Evolutionary conservation across 2,329 filamentous ascomycete species (phyloP).

Genomic region (Colletotrichum lentis): DNA sequence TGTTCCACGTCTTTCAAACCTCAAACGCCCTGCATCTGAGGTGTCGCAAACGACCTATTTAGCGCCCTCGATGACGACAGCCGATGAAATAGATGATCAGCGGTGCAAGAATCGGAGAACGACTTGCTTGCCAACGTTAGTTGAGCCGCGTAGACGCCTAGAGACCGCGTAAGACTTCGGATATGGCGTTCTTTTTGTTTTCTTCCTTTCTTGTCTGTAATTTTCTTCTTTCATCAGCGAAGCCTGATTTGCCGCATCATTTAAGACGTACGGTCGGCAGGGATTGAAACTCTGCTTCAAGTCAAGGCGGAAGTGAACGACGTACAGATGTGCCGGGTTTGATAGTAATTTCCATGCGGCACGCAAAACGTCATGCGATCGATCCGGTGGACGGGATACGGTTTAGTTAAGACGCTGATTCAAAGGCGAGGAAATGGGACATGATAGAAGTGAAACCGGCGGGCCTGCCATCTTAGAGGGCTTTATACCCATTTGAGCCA

Average conservation of each 20-base stretch:
- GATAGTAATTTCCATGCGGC: neutral
- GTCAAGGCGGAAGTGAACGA: neutral
- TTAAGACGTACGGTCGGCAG: neutral
- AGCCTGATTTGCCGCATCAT: neutral
- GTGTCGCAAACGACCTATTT: slow-evolving; percentile 60
- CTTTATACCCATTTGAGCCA: slow-evolving; percentile 27
- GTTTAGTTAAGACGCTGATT: too few species aligned
- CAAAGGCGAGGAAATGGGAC: neutral
- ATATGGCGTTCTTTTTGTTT: neutral
- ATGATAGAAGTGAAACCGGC: slow-evolving; percentile 2
- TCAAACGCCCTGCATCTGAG: slow-evolving; percentile 63
- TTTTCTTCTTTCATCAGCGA: neutral
- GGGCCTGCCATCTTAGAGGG: neutral
- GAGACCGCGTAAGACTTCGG: slow-evolving; percentile 48
- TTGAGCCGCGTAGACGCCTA: slow-evolving; percentile 52
- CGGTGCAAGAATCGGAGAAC: slow-evolving; percentile 52
- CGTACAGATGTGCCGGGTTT: neutral
- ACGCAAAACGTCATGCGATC: neutral
- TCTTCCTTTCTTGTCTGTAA: too few species aligned
- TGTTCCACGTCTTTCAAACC: slow-evolving; percentile 47
- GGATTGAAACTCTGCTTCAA: neutral
- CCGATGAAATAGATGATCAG: slow-evolving; percentile 46
- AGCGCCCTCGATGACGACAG: slow-evolving; percentile 47
- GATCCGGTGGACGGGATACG: too few species aligned
- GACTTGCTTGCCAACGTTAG: slow-evolving; percentile 49